Conservation (phyloP, 2,329 filamentous ascomycete species). For the Fusarium guadeloupense region DNA sequence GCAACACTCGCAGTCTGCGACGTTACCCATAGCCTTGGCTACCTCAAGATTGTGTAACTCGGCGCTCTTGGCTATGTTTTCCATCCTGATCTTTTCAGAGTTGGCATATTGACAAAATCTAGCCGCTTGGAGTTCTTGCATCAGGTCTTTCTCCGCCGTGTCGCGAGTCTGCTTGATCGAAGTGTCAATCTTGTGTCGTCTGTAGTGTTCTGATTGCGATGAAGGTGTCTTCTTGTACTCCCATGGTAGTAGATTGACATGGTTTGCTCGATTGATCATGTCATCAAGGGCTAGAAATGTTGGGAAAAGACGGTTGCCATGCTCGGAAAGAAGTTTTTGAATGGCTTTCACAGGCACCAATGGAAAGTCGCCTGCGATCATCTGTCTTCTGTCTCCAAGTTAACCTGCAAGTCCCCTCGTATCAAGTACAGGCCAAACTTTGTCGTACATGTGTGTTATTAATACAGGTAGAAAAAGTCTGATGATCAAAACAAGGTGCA, state of each 20-base stretch:
- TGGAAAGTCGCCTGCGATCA: slow-evolving; percentile 40
- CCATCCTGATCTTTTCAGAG: slow-evolving; percentile 46
- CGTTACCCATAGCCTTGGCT: slow-evolving; percentile 60
- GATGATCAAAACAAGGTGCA: not conserved
- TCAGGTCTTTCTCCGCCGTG: slow-evolving; percentile 10
- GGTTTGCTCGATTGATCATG: not conserved
- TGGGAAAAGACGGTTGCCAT: slow-evolving; percentile 28
- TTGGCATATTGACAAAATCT: slow-evolving; percentile 13
- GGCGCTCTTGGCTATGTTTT: slow-evolving; percentile 34
- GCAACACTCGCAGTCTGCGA: slow-evolving; percentile 78
- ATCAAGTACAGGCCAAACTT: not conserved
- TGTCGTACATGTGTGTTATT: not conserved
- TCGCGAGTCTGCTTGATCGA: not conserved
- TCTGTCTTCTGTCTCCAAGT: slow-evolving; percentile 19
- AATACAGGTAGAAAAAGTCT: too few species aligned
- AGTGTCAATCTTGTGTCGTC: slow-evolving; percentile 3
- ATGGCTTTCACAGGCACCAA: slow-evolving; percentile 23
- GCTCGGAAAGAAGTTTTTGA: slow-evolving; percentile 5
- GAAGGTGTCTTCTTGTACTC: slow-evolving; percentile 24
- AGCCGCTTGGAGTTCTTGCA: slow-evolving; percentile 35
- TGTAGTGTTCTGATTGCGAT: not conserved
- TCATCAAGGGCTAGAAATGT: slow-evolving; percentile 28
- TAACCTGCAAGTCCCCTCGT: not conserved
- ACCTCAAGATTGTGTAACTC: slow-evolving; percentile 52
- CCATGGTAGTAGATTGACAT: not conserved